Conservation (phyloP, 2,329 filamentous ascomycete species). For the Nothophoma quercina region DNA sequence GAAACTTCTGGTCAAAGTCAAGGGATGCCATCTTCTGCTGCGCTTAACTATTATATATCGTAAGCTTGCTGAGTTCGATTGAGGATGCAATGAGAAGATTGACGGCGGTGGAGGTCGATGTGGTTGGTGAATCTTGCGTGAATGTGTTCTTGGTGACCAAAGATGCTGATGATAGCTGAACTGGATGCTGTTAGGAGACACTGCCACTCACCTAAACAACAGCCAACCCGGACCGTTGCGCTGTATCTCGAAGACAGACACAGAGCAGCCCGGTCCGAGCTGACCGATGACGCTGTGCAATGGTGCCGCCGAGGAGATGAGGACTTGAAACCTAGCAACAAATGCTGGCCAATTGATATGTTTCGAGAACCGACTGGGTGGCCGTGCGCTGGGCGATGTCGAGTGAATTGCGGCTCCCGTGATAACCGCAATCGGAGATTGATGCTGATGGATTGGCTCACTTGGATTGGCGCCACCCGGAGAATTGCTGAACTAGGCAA, state of each 20-base stretch:
- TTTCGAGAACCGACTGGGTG: conserved; percentile 28
- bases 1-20: conserved; percentile 96
- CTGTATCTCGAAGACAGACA: conserved; percentile 42
- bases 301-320: conserved; percentile 38
- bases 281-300: conserved; percentile 37
- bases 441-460: conserved; percentile 21
- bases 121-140: not conserved
- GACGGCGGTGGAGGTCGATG: not conserved
- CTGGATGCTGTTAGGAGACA: not conserved
- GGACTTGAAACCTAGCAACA: conserved; percentile 31
- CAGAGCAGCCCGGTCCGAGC: conserved; percentile 44
- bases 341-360: conserved; percentile 45
- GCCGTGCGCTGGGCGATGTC: conserved; percentile 34
- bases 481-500: conserved; percentile 42
- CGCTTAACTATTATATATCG: not conserved
- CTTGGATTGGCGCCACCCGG: conserved; percentile 33
- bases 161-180: not conserved
- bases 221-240: conserved; percentile 42
- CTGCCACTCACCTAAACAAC: conserved; percentile 25
- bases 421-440: conserved; percentile 34
- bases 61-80: not conserved
- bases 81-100: not conserved
- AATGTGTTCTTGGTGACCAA: not conserved
- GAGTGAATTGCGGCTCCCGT: conserved; percentile 46
- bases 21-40: conserved; percentile 81